Evolutionary conservation across 345 rosid genomes (phyloP).

Genomic region (Eutrema yunnanense): DNA sequence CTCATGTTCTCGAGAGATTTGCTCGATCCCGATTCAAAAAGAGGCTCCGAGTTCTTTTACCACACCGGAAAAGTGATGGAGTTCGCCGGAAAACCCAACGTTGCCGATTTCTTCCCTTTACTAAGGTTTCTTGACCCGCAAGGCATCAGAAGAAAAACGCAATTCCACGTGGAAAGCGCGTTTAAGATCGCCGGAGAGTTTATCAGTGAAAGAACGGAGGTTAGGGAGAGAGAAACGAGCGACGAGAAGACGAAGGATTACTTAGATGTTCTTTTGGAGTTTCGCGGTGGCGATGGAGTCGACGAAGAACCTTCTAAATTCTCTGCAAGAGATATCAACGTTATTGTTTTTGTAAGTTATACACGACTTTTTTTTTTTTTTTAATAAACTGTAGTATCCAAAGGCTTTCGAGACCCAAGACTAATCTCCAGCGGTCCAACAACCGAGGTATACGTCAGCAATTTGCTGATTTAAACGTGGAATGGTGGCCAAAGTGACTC

Average conservation of each 20-base stretch:
- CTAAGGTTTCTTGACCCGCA: slow-evolving; percentile 69
- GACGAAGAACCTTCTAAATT: slow-evolving; percentile 46
- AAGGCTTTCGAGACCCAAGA: too few relatives aligned
- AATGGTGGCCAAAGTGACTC: too few relatives aligned
- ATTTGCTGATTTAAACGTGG: too few relatives aligned
- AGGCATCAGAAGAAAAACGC: slow-evolving; percentile 56
- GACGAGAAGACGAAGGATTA: slow-evolving; percentile 49
- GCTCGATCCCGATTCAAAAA: slow-evolving; percentile 48
- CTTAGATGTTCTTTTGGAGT: slow-evolving; percentile 72
- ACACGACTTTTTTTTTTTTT: too few relatives aligned
- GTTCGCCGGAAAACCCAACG: slow-evolving; percentile 65
- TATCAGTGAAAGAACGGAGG: slow-evolving; percentile 49
- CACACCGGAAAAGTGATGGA: slow-evolving; percentile 81
- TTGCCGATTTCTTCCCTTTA: slow-evolving; percentile 69
- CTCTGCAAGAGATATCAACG: slow-evolving; percentile 56
- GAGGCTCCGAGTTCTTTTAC: slow-evolving; percentile 50
- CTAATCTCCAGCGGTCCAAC: too few relatives aligned
- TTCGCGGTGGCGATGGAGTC: slow-evolving; percentile 47
- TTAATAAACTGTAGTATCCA: too few relatives aligned
- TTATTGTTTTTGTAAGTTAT: slow-evolving; percentile 53
- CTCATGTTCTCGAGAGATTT: slow-evolving; percentile 65
- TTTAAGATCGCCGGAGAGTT: slow-evolving; percentile 56
- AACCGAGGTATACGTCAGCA: too few relatives aligned
- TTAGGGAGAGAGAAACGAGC: neutral
- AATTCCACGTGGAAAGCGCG: slow-evolving; percentile 53